These are phyloP conservation scores for Withania somnifera DNA, from an alignment of 305 asterid species.

Conservation along the genomic window DNA sequence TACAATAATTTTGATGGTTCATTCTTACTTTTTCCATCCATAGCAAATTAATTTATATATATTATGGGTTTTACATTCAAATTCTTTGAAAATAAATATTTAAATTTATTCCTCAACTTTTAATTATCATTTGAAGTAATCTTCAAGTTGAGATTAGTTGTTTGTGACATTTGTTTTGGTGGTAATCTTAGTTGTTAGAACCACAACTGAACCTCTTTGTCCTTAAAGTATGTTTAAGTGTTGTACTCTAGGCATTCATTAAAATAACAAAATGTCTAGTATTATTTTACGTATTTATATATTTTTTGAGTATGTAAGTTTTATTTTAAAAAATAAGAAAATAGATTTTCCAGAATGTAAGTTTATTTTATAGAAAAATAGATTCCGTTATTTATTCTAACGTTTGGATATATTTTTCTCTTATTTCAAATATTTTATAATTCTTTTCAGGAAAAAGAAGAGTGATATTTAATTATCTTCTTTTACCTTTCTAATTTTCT, in stretches of 20 bases:
- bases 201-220: background rate
- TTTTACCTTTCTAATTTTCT: background rate
- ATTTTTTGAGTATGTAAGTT: background rate
- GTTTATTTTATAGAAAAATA: no score
- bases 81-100: no score
- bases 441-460: background rate
- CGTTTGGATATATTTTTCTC: background rate
- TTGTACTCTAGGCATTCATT: background rate
- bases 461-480: background rate
- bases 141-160: background rate
- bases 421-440: background rate
- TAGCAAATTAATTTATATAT: background rate
- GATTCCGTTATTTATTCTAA: background rate
- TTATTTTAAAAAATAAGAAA: background rate
- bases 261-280: background rate
- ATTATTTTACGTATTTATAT: background rate
- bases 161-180: slow-evolving; percentile 5
- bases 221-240: no score
- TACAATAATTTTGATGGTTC: background rate
- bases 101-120: background rate
- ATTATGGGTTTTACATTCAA: background rate
- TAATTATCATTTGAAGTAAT: background rate
- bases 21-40: background rate
- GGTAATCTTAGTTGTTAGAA: slow-evolving; percentile 1
- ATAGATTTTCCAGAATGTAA: no score